Evolutionary conservation across 345 rosid genomes (phyloP).

Genomic region (Gossypium anomalum): DNA sequence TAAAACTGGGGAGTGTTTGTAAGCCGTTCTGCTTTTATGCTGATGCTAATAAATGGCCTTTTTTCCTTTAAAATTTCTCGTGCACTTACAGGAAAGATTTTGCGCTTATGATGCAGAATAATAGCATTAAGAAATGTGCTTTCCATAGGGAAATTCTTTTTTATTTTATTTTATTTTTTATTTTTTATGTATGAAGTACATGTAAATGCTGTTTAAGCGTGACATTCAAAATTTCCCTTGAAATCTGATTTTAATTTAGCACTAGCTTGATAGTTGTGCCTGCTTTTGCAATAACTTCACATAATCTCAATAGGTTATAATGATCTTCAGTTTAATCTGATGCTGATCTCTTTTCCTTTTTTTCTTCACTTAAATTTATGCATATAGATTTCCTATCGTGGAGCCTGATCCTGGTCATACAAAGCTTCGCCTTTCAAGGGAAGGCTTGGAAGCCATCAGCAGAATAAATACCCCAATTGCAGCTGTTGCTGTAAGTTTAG

Average conservation of each 20-base stretch:
- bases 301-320: background rate
- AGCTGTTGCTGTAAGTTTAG: slow-evolving; percentile 80
- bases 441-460: slow-evolving; percentile 84
- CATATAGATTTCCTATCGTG: slow-evolving; percentile 75
- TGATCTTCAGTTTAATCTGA: background rate
- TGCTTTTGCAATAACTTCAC: background rate
- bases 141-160: slow-evolving; percentile 5
- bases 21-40: background rate
- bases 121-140: background rate
- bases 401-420: slow-evolving; percentile 98
- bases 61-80: background rate
- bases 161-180: background rate
- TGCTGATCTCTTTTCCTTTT: background rate
- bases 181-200: background rate
- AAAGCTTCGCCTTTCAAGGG: slow-evolving; percentile 86
- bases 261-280: background rate
- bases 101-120: background rate
- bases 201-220: background rate
- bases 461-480: slow-evolving; percentile 85
- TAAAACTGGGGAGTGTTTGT: slow-evolving; percentile 4
- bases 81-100: background rate
- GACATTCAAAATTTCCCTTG: background rate
- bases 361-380: slow-evolving; percentile 13
- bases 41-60: background rate
- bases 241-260: background rate